Percentiles rank a stretch among this genome's conserved stretches.
phyloP scores from a whole-genome alignment of 306 rosid genomes.

The Aeschynomene evenia region DNA sequence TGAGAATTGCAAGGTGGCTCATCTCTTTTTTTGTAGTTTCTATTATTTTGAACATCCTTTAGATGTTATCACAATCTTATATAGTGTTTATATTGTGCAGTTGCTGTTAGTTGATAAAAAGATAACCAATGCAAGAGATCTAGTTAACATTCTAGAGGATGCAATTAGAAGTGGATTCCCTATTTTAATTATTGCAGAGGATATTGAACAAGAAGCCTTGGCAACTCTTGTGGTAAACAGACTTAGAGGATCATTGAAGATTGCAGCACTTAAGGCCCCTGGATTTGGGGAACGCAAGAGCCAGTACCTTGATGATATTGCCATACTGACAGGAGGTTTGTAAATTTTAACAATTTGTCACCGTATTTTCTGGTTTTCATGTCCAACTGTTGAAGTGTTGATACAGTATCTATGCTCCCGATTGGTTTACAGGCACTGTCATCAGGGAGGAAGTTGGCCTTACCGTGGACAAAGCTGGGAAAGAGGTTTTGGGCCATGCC shows the following conservation, averaged over 20 bases:
- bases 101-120: slow-evolving; percentile 95
- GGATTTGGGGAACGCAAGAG: slow-evolving; percentile 99
- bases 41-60: background rate
- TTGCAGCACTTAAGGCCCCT: slow-evolving; percentile 98
- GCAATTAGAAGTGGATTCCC: slow-evolving; percentile 95
- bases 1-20: slow-evolving; percentile 98
- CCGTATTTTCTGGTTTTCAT: background rate
- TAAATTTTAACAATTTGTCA: background rate
- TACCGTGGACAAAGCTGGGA: slow-evolving; percentile 82
- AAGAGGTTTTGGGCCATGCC: slow-evolving; percentile 89
- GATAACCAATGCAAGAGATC: slow-evolving; percentile 92
- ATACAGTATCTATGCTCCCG: background rate
- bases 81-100: slow-evolving; percentile 45
- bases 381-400: background rate
- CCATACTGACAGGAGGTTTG: slow-evolving; percentile 89
- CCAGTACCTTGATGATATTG: slow-evolving; percentile 99
- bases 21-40: background rate
- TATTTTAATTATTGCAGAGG: slow-evolving; percentile 78
- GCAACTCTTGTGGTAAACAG: slow-evolving; percentile 97
- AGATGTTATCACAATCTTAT: background rate
- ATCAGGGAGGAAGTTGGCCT: slow-evolving; percentile 97
- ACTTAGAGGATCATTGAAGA: slow-evolving; percentile 95
- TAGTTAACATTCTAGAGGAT: slow-evolving; percentile 82
- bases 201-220: slow-evolving; percentile 95
- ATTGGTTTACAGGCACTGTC: slow-evolving; percentile 68